A percentile compares a stretch with the other conserved stretches of the same genome.
Conservation (phyloP, 345 rosid genomes). For the Brassica carinata region DNA sequence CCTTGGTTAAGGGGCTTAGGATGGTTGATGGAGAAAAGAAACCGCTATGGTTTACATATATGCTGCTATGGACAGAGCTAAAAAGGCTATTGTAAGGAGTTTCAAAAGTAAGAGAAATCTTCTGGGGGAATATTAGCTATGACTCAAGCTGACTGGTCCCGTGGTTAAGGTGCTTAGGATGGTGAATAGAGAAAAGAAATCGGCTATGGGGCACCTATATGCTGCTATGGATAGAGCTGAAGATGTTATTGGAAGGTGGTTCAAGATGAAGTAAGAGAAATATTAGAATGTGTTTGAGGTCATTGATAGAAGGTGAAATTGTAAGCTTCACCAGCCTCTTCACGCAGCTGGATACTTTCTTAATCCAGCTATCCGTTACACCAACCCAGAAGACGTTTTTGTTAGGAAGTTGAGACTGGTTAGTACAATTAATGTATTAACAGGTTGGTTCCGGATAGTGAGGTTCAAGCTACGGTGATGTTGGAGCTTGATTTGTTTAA, state of each 20-base stretch:
- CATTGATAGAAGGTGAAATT: background rate
- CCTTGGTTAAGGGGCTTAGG: background rate
- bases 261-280: background rate
- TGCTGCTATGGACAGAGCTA: background rate
- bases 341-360: background rate
- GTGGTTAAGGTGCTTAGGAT: background rate
- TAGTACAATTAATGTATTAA: background rate
- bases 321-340: background rate
- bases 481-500: background rate
- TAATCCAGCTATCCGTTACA: background rate
- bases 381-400: background rate
- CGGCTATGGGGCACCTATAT: background rate
- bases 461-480: background rate
- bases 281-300: background rate
- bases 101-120: too few relatives aligned
- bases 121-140: too few relatives aligned
- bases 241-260: background rate
- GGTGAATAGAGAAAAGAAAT: background rate
- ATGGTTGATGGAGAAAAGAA: constrained; percentile 38
- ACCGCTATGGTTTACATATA: constrained; percentile 66
- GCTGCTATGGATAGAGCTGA: background rate
- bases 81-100: too few relatives aligned
- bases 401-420: background rate
- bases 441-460: background rate
- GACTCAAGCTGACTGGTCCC: too few relatives aligned